Evolutionary conservation across 192 early-diverging fungal genomes (phyloP).

Genomic region (Backusella parvicylindrica): DNA sequence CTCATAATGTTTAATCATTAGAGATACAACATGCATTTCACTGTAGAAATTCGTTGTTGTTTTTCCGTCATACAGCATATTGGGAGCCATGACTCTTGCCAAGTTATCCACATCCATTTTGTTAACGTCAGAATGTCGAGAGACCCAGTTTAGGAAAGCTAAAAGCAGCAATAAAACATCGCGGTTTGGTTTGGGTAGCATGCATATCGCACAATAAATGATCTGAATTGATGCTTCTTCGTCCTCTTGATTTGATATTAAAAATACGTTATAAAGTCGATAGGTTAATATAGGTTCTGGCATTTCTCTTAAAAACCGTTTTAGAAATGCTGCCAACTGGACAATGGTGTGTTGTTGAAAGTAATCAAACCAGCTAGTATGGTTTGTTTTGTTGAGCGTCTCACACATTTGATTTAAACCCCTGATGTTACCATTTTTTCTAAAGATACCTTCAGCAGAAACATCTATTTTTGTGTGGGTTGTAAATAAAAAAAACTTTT

Average conservation of each 20-base stretch:
- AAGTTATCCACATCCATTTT: slow-evolving; percentile 25
- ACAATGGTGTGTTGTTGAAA: slow-evolving; percentile 27
- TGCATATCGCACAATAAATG: slow-evolving; percentile 16
- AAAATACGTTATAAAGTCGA: slow-evolving; percentile 13
- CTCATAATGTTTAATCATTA: slow-evolving; percentile 21
- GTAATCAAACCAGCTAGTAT: background rate
- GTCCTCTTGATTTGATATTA: background rate
- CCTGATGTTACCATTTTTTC: slow-evolving; percentile 28
- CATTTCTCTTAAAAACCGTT: slow-evolving; percentile 10
- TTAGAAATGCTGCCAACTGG: slow-evolving; percentile 20
- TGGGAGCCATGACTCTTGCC: slow-evolving; percentile 25
- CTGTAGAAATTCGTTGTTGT: slow-evolving; percentile 9
- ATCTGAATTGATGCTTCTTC: background rate
- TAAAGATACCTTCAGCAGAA: slow-evolving; percentile 20
- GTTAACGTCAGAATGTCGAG: slow-evolving; percentile 10
- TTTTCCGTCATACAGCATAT: slow-evolving; percentile 44
- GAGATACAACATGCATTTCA: slow-evolving; percentile 13
- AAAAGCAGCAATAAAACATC: slow-evolving; percentile 11
- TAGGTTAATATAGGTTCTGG: slow-evolving; percentile 19
- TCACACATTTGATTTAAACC: slow-evolving; percentile 17
- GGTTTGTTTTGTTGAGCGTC: background rate
- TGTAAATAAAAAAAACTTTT: background rate
- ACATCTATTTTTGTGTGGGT: slow-evolving; percentile 31
- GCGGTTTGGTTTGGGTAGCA: slow-evolving; percentile 23
- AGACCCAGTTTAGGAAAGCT: slow-evolving; percentile 17